phyloP scores from a whole-genome alignment of 139 green algal genomes.

The Haematococcus lacustris region DNA sequence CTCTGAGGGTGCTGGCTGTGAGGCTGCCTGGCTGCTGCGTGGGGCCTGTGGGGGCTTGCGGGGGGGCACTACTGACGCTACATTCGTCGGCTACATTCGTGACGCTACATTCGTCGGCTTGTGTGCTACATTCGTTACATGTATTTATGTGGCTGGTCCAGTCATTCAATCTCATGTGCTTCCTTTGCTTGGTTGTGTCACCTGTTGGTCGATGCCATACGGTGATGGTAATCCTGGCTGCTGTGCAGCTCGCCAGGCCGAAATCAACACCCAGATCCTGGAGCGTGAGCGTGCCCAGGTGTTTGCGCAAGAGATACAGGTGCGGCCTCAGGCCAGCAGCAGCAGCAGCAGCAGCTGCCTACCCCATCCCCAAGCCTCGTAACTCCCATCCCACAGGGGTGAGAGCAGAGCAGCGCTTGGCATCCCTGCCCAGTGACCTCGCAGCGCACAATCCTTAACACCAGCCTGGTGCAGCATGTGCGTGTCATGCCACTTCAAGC shows the following conservation, averaged over 20 bases:
- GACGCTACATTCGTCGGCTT: background rate
- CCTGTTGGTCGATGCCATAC: no score
- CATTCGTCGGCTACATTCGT: background rate
- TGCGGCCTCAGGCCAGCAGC: background rate
- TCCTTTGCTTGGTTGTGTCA: background rate
- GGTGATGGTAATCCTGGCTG: no score
- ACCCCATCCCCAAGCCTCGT: no score
- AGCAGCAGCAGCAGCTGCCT: no score
- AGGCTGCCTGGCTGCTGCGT: no score
- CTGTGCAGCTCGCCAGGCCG: conserved; percentile 26
- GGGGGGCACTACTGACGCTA: background rate
- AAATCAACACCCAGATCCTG: conserved; percentile 31
- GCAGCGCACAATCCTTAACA: background rate
- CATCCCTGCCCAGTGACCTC: background rate
- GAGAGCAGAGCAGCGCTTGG: background rate
- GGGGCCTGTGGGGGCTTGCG: background rate
- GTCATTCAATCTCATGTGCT: background rate
- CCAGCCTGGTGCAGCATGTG: background rate
- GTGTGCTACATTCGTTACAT: background rate
- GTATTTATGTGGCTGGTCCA: background rate
- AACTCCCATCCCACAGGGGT: no score
- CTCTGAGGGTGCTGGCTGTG: no score
- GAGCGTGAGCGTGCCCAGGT: conserved; percentile 22
- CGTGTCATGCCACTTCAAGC: no score
- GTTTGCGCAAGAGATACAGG: conserved; percentile 14